Percentiles rank a stretch among this genome's conserved stretches.
phyloP scores from a whole-genome alignment of 768 basidiomycete species.

The Rossbeevera mucosa region DNA sequence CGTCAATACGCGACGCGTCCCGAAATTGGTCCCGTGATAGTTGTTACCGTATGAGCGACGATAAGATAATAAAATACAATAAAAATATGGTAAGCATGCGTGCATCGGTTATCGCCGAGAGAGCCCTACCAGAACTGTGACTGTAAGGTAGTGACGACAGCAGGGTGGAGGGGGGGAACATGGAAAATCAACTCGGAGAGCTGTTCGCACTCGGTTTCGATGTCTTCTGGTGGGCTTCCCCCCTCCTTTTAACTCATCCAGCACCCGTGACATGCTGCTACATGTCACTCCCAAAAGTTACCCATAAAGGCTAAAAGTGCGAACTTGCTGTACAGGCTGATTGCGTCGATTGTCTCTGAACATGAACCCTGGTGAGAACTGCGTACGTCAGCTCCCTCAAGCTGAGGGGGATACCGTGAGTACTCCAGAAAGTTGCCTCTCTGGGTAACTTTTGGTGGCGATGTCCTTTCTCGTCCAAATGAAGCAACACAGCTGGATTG shows the following conservation, averaged over 20 bases:
- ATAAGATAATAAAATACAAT: constrained; percentile 24
- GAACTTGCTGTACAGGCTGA: constrained; percentile 19
- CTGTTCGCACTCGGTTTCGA: constrained; percentile 8
- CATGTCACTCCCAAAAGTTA: constrained; percentile 21
- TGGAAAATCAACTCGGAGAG: background rate
- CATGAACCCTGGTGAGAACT: constrained; percentile 26
- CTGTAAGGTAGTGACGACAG: background rate
- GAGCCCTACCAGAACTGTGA: constrained; percentile 5
- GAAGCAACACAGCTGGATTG: constrained; percentile 21
- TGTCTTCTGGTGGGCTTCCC: constrained; percentile 15
- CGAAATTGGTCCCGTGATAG: constrained; percentile 7
- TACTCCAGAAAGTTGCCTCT: constrained; percentile 13
- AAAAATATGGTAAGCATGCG: constrained; percentile 13
- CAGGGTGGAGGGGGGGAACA: background rate
- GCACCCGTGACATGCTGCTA: constrained; percentile 14
- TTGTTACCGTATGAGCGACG: background rate
- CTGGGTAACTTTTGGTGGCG: constrained; percentile 23
- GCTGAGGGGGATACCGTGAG: constrained; percentile 9
- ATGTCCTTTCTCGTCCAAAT: constrained; percentile 15
- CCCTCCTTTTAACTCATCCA: constrained; percentile 24
- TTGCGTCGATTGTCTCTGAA: constrained; percentile 24
- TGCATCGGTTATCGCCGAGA: constrained; percentile 16
- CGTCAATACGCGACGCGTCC: constrained; percentile 15
- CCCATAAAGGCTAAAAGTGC: constrained; percentile 20
- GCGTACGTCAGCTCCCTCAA: constrained; percentile 26